These are phyloP conservation scores for Grigorovia yakushimaensis DNA, from an alignment of 805 yeast genomes.

Conservation along the genomic window DNA sequence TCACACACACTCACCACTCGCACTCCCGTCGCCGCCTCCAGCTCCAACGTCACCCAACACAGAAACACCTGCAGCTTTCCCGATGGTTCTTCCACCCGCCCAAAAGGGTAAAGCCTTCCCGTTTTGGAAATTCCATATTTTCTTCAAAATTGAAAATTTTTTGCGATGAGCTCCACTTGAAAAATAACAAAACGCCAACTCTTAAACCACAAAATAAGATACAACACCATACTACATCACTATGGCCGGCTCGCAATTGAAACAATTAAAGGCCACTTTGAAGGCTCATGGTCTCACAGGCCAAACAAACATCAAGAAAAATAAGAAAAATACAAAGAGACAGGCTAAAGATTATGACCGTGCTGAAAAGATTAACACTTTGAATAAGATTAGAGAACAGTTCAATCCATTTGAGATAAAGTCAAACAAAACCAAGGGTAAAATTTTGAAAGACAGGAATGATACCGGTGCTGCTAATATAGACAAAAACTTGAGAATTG, in stretches of 20 bases:
- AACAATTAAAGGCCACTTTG: conserved; percentile 67
- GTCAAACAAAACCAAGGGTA: conserved; percentile 49
- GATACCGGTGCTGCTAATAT: conserved; percentile 20
- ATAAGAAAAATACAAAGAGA: conserved; percentile 35
- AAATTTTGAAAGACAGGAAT: conserved; percentile 27
- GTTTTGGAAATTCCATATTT: background rate
- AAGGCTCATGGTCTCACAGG: conserved; percentile 80
- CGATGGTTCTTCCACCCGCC: no score
- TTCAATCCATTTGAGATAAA: conserved; percentile 87
- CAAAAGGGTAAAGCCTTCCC: background rate
- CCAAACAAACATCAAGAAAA: conserved; percentile 58
- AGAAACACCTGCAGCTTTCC: no score
- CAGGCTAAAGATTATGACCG: conserved; percentile 57
- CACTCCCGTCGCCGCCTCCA: no score
- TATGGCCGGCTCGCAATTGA: conserved; percentile 86
- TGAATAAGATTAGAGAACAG: conserved; percentile 60
- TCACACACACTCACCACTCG: no score
- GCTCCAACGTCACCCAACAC: no score
- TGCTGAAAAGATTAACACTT: conserved; percentile 51
- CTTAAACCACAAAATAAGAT: background rate
- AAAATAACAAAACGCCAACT: background rate
- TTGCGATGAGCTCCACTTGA: background rate
- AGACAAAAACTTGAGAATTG: no score
- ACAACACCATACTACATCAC: background rate
- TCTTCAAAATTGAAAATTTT: background rate